Evolutionary conservation across 164 flowering plant genomes (phyloP).

Genomic region (Sedum album): DNA sequence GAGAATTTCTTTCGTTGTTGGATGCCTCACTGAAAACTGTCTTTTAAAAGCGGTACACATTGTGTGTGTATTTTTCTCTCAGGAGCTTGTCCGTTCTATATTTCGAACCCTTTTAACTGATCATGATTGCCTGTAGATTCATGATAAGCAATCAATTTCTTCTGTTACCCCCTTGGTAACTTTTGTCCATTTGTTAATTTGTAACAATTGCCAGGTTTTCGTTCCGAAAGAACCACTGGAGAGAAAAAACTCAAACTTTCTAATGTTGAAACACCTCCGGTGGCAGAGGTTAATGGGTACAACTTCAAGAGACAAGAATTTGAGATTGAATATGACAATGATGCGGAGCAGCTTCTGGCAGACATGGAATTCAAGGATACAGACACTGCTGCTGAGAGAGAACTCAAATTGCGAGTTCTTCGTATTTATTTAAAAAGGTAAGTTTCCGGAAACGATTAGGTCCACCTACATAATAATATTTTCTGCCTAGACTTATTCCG

Average conservation of each 20-base stretch:
- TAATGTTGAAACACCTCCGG: slow-evolving; percentile 56
- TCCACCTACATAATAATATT: too few relatives aligned
- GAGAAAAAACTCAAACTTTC: slow-evolving; percentile 67
- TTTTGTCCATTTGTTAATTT: neutral
- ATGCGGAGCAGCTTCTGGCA: slow-evolving; percentile 88
- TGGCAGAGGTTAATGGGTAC: slow-evolving; percentile 76
- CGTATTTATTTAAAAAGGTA: slow-evolving; percentile 72
- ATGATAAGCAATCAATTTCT: neutral
- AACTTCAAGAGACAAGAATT: slow-evolving; percentile 93
- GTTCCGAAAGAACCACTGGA: slow-evolving; percentile 66
- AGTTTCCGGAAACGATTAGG: too few relatives aligned
- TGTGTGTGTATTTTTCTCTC: too few relatives aligned
- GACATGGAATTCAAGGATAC: slow-evolving; percentile 95
- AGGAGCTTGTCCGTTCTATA: too few relatives aligned
- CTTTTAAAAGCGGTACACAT: too few relatives aligned
- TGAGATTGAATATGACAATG: slow-evolving; percentile 93
- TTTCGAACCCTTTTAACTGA: too few relatives aligned
- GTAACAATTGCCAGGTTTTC: slow-evolving; percentile 28
- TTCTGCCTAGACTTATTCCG: too few relatives aligned
- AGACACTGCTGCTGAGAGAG: slow-evolving; percentile 65
- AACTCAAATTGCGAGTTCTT: slow-evolving; percentile 69
- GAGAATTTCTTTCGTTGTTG: too few relatives aligned
- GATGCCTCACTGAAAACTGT: too few relatives aligned
- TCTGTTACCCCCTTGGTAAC: neutral
- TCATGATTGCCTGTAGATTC: too few relatives aligned